Base-by-base conservation (phyloP, 352 stramenopile species). In the Aphanomyces cochlioides region DNA sequence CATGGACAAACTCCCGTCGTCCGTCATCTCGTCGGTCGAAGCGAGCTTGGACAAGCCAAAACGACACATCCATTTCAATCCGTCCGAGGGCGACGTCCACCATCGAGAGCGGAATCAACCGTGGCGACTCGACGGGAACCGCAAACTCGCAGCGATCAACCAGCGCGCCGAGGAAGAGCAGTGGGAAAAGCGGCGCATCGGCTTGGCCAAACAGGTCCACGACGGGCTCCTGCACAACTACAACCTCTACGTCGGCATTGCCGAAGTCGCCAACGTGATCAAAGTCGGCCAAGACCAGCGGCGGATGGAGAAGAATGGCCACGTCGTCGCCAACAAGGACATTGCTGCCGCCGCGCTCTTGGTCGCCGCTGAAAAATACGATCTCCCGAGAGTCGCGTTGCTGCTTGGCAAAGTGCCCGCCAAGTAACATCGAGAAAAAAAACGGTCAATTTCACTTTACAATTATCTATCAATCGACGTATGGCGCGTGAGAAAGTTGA, bases 341-440 rank as follows among this genome's bases (percentile, higher is more conserved):
- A 81, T 91, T 8, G 75, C 75, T 4, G 77, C 81, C 15, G 76
- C 89, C 17, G 82, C 90, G 57, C 77, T 92, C 2, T 78, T 90
- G 43, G 82, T 77, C 5, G 83, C 83, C 3, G 76, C 82, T 3
- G 85, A 92, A 64, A 92, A 92, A 56, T 92, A 91, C 50, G 85
- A 91, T 37, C 74, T 92, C 2, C 90, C 89, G 47, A 83, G 88
- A 34, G 73, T 90, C 36, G 77, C 79, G 12, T 36, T 81, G 28
- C 71, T 93, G 12, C 72, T 91, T 10, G 82, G 91, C 50, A 87
- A 85, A 70, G 86, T 91, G 10, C 85, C 85, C 5, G 90, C 90
- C 45, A 74, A 73, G 59, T 4, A 61, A 0, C 28, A 28, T 28
- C 2, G 28, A 28, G 2, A 28, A 0, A 28, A 28, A 28, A 28